Base-by-base conservation (phyloP, 495 filamentous ascomycete genomes). In the Chaetomidium leptoderma region DNA sequence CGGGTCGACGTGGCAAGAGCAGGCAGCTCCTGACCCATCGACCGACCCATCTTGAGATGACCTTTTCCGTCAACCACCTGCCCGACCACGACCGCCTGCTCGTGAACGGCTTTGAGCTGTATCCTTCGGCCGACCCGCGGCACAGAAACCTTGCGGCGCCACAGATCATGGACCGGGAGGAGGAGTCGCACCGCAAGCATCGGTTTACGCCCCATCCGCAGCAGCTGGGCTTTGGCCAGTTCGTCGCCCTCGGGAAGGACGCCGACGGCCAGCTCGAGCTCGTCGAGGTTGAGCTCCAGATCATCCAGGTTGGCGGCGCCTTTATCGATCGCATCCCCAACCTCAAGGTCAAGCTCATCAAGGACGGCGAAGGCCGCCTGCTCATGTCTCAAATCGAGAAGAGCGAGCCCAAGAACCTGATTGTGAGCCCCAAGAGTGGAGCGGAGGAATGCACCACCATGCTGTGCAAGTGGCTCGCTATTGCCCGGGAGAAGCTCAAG, bases 231-330 rank as follows among this genome's bases (percentile, higher is more conserved):
- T 78, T 71, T 42, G 66, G 67, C 35, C 47, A 70, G 50, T 58
- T 55, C 42, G 19, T 56, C 57, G 56, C 23, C n/a, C 29, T 58
- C 21, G 57, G 64, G 36, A 61, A 71, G 35, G 66, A 69, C n/a
- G 65, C 68, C 16, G 60, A 69, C 0, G 63, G 68, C 35, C 44
- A 66, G 9, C 44, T 78, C 23, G 70, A 78, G 44, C 62, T 78
- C 11, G 61, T 81, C 55, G 57, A 64, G 24, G 45, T 82, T 30
- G 71, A 79, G 44, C 54, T 82, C 13, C 72, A 77, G 58, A 74
- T 83, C 50, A 63, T 81, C 40, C 74, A 79, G 56, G 72, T 83
- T n/a, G 79, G 74, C 37, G 57, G 65, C 39, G 53, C 59, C 21
- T 76, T 78, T 35, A 53, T 81, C 36, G 57, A 71, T n/a, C 67